Base-by-base conservation (phyloP, 176 grass and related monocot species). In the Eleusine indica region DNA sequence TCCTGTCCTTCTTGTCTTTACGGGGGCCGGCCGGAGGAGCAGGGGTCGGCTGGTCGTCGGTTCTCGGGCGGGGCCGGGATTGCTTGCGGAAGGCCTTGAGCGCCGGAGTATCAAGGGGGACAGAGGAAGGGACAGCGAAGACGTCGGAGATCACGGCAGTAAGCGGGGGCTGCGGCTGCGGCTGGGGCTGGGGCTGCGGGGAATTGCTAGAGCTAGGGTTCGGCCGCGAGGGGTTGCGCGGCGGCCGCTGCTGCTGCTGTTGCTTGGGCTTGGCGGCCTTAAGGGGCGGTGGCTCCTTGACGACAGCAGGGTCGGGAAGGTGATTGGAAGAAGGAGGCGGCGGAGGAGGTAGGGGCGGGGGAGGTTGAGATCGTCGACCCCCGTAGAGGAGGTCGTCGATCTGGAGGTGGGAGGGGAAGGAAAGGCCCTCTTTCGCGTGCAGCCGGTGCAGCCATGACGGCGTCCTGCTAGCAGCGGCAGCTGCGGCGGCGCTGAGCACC, bases 401-500 rank as follows among this genome's bases (percentile, higher is more conserved):
- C 67, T 87, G 77, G 69, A 87, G 79, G 52, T 87, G 54, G 77
- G 86, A 22, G 22, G 91, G 80, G 87, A 89, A 80, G 30, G 82
- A 93, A 76, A 91, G 84, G 51, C 94, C 91, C 48, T 72, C 92
- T 76, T 87, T 87, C 17, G 87, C 76, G 82, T 97, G 94, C 66
- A 97, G 89, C 76, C 91, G 85, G 76, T 92, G 89, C 42, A 97
- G 91, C 94, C 94, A 94, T 74, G 79, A 56, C 9, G 91, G 88
- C 15, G 73, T 89, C 57, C 72, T 73, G 35, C 70, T 87, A 54
- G 82, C 37, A 15, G 82, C 35, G n/a, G 73, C 80, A 3, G 87
- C 81, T 7, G 86, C 81, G 9, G 82, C 65, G 15, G 81, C 84
- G 83, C 35, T 70, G 32, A 84, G 91, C 75, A 86, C 60, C 56